Percentiles rank a stretch among this genome's conserved stretches.
Conservation (phyloP, 2,329 filamentous ascomycete species). For the Xylariaceae sp. region DNA sequence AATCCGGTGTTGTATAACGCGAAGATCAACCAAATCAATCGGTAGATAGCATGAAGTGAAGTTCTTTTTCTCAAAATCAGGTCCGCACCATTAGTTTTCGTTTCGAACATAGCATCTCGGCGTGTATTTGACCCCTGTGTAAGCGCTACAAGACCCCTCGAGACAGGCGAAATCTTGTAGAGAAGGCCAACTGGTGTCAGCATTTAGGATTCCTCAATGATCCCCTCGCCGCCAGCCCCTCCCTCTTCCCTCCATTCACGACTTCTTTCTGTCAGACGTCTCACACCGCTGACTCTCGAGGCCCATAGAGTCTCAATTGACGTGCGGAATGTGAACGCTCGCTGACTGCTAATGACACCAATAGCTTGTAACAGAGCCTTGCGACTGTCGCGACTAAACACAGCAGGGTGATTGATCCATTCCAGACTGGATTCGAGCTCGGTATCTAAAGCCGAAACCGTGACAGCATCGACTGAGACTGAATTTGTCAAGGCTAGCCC, state of each 20-base stretch:
- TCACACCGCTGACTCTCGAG: slow-evolving; percentile 72
- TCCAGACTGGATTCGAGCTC: slow-evolving; percentile 88
- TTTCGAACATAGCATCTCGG: slow-evolving; percentile 23
- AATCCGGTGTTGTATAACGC: neutral
- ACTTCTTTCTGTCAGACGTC: slow-evolving; percentile 73
- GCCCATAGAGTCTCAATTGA: slow-evolving; percentile 89
- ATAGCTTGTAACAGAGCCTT: slow-evolving; percentile 96
- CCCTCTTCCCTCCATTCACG: slow-evolving; percentile 92
- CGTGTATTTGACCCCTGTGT: slow-evolving; percentile 18
- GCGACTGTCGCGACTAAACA: slow-evolving; percentile 87
- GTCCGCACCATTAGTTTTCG: slow-evolving; percentile 5
- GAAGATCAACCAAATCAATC: neutral
- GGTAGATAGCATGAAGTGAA: slow-evolving; percentile 3
- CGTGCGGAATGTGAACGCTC: slow-evolving; percentile 88
- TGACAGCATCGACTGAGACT: slow-evolving; percentile 74
- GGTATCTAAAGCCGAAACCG: slow-evolving; percentile 80
- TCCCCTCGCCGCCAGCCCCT: slow-evolving; percentile 68
- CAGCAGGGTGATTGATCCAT: slow-evolving; percentile 95
- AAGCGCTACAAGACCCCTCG: slow-evolving; percentile 17
- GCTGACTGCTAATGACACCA: slow-evolving; percentile 90
- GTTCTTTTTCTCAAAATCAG: slow-evolving; percentile 15
- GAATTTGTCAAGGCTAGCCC: slow-evolving; percentile 50
- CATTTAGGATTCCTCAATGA: slow-evolving; percentile 53
- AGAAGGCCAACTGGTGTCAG: slow-evolving; percentile 4
- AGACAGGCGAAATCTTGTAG: slow-evolving; percentile 5